Conservation (phyloP, 2,329 filamentous ascomycete species). For the Epichloe sp. region DNA sequence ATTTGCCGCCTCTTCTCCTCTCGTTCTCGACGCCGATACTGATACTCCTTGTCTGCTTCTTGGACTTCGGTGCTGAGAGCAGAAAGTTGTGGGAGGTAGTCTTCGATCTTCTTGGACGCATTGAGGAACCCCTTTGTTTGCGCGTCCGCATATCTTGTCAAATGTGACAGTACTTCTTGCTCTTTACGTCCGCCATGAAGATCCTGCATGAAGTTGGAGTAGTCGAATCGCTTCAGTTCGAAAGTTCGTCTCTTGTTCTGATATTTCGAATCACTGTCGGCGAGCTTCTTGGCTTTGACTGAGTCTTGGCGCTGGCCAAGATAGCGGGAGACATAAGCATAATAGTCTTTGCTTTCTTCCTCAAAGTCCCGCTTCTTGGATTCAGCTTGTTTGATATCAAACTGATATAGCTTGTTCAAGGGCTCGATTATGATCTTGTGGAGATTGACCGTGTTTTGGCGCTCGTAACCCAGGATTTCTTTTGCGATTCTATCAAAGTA, state of each 20-base stretch:
- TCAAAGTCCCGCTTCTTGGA: conserved; percentile 96
- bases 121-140: conserved; percentile 74
- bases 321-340: conserved; percentile 87
- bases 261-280: conserved; percentile 91
- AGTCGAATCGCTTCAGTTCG: conserved; percentile 94
- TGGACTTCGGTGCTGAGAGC: conserved; percentile 80
- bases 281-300: conserved; percentile 92
- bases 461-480: conserved; percentile 80
- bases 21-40: conserved; percentile 85
- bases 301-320: conserved; percentile 94
- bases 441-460: conserved; percentile 68
- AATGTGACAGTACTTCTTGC: conserved; percentile 85
- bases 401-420: conserved; percentile 76
- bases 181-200: conserved; percentile 98
- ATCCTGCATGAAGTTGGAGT: conserved; percentile 98
- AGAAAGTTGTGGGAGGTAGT: conserved; percentile 76
- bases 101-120: conserved; percentile 77
- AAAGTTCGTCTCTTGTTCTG: conserved; percentile 88
- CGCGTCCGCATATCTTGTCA: conserved; percentile 86
- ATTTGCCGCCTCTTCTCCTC: conserved; percentile 86
- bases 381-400: conserved; percentile 96
- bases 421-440: conserved; percentile 94
- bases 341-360: conserved; percentile 97
- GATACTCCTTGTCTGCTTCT: conserved; percentile 90
- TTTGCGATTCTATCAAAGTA: conserved; percentile 96